Base-by-base conservation (phyloP, 2,329 filamentous ascomycete species). In the Dryadomyces sulphureus region DNA sequence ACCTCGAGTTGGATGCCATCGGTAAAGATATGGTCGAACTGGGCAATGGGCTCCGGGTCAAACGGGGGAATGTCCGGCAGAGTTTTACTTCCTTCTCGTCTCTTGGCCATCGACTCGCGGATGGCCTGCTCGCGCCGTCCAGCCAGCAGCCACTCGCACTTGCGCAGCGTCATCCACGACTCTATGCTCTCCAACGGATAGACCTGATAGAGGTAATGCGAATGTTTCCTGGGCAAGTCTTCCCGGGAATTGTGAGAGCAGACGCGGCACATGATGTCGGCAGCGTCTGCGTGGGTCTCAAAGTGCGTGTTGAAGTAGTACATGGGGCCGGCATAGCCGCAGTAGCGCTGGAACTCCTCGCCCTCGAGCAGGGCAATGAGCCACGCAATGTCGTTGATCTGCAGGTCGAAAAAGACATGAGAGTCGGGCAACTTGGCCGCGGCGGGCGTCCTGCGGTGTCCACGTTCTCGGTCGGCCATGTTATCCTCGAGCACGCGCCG, bases 1-100 rank as follows among this genome's bases (percentile, higher is more conserved):
- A 43, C 43, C 2, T 40, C 49, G 7, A 48, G 42, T 40, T 50
- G 49, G 2, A 32, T 32, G n/a, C 40, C 16, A 12, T 48, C 30
- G 11, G 51, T 45, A 25, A 49, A 48, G 19, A 47, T 39, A n/a
- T 24, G 35, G 45, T 49, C 50, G 11, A 43, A 27, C 11, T 47
- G 38, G 32, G 41, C 46, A 12, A 36, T 17, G 5, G 48, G 47
- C 4, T 46, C 43, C 2, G 52, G 52, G 11, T 54, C 52, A 19
- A 49, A 52, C 1, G 52, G 47, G 3, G 49, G 49, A 5, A 54
- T 47, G 41, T 54, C 52, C n/a, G 40, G 43, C 2, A 50, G 19
- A 41, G n/a, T 20, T 7, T 8, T 12, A 3, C 21, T 5, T 17
- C n/a, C 27, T 2, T 9, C 21, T n/a, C n/a, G n/a, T n/a, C n/a